A percentile compares a stretch with the other conserved stretches of the same genome.
Conservation (phyloP, 2,329 filamentous ascomycete species). For the Clarireedia monteithiana region DNA sequence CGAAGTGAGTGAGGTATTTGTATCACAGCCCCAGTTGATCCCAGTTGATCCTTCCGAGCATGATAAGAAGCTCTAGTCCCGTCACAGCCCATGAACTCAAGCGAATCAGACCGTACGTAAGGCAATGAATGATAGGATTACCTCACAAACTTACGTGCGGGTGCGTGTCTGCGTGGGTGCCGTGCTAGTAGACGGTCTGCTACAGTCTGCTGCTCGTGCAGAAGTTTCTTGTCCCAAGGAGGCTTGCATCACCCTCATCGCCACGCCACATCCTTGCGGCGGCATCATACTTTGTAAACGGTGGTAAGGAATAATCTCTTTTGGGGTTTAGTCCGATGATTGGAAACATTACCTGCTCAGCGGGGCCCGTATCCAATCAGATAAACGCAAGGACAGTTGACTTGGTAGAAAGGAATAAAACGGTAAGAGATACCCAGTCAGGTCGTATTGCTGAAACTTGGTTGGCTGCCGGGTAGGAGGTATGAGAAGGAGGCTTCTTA, state of each 20-base stretch:
- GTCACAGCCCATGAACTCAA: not conserved
- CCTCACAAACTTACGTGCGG: not conserved
- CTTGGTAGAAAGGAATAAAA: too few relatives aligned
- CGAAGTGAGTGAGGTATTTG: conserved; percentile 5
- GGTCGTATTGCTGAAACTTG: too few relatives aligned
- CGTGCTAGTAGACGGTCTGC: not conserved
- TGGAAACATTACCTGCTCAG: too few relatives aligned
- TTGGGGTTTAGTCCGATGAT: not conserved
- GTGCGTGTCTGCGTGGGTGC: too few relatives aligned
- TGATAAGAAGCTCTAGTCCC: not conserved
- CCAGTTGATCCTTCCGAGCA: conserved; percentile 4
- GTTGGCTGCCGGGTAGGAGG: too few relatives aligned
- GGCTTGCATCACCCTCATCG: not conserved
- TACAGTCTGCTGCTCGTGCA: not conserved
- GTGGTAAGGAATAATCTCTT: not conserved
- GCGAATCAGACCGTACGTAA: not conserved
- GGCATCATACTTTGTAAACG: not conserved
- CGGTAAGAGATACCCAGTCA: too few relatives aligned
- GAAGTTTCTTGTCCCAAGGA: not conserved
- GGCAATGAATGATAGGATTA: not conserved
- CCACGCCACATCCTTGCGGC: not conserved
- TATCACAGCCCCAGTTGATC: conserved; percentile 7
- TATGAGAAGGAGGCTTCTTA: not conserved
- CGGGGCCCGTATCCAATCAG: too few relatives aligned
- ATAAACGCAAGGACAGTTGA: too few relatives aligned